Conservation (phyloP, 73 alveolate genomes). For the Uronychia binucleata region DNA sequence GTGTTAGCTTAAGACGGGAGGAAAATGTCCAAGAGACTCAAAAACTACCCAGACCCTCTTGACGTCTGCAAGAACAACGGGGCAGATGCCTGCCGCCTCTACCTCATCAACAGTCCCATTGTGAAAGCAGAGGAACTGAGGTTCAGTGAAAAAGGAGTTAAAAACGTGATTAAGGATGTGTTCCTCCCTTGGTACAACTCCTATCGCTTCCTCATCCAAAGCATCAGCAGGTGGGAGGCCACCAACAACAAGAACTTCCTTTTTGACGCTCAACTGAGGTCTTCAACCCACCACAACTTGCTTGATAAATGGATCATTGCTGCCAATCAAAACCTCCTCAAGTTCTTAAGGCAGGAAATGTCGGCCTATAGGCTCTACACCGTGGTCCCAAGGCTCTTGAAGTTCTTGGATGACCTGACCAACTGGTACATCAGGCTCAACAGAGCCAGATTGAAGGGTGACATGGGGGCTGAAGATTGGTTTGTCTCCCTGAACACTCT, state of each 20-base stretch:
- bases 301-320: constrained; percentile 98
- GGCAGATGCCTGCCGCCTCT: constrained; percentile 96
- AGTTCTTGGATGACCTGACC: constrained; percentile 90
- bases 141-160: constrained; percentile 92
- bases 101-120: constrained; percentile 92
- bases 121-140: constrained; percentile 95
- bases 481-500: constrained; percentile 80
- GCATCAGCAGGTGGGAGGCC: constrained; percentile 92
- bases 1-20: constrained; percentile 96
- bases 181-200: constrained; percentile 98
- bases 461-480: constrained; percentile 86
- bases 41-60: constrained; percentile 99
- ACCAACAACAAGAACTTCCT: constrained; percentile 73
- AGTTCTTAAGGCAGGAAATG: constrained; percentile 95
- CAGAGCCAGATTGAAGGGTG: constrained; percentile 98
- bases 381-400: constrained; percentile 82
- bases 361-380: constrained; percentile 93
- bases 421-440: constrained; percentile 98
- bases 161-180: constrained; percentile 89
- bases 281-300: constrained; percentile 54
- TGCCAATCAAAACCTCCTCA: constrained; percentile 84
- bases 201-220: constrained; percentile 95
- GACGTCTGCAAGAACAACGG: constrained; percentile 79
- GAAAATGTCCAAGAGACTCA: constrained; percentile 97
- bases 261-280: constrained; percentile 66